A percentile compares a stretch with the other conserved stretches of the same genome.
These are phyloP conservation scores for Primulina huaijiensis DNA, from an alignment of 257 asterid species.

Conservation along the genomic window DNA sequence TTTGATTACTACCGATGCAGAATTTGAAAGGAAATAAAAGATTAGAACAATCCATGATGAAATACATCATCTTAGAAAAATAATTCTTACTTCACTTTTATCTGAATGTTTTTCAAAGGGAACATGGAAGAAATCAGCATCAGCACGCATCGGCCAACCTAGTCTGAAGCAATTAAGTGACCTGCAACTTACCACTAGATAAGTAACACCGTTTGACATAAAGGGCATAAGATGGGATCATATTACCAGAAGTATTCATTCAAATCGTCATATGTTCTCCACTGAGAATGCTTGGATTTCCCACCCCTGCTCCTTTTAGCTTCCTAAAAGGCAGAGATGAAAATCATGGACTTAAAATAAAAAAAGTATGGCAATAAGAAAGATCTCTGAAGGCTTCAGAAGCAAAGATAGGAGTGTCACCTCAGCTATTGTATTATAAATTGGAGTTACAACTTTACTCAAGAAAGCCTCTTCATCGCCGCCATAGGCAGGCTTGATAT, in stretches of 20 bases:
- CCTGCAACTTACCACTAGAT: constrained; percentile 52
- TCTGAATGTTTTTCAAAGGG: constrained; percentile 47
- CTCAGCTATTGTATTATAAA: constrained; percentile 67
- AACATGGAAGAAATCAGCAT: constrained; percentile 83
- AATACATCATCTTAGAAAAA: constrained; percentile 6
- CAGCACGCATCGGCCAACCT: constrained; percentile 99
- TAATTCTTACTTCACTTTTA: constrained; percentile 46
- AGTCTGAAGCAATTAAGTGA: constrained; percentile 78
- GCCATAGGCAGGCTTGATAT: constrained; percentile 88
- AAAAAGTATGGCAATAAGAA: constrained; percentile 13
- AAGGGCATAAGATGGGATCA: constrained; percentile 5
- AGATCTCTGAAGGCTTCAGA: constrained; percentile 16
- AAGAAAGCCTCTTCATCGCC: constrained; percentile 94
- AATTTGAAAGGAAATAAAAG: constrained; percentile 16
- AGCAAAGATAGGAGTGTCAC: constrained; percentile 37
- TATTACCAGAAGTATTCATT: constrained; percentile 90
- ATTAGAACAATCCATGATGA: constrained; percentile 7
- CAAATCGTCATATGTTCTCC: constrained; percentile 96
- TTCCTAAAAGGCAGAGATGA: constrained; percentile 51
- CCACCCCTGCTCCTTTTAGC: constrained; percentile 60
- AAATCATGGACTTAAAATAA: constrained; percentile 10
- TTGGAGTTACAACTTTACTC: constrained; percentile 79
- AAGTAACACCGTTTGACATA: constrained; percentile 23
- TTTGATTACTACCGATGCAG: not conserved
- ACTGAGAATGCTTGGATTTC: constrained; percentile 72